Evolutionary conservation across 495 filamentous ascomycete genomes (phyloP).

Genomic region (Rhypophila decipiens): DNA sequence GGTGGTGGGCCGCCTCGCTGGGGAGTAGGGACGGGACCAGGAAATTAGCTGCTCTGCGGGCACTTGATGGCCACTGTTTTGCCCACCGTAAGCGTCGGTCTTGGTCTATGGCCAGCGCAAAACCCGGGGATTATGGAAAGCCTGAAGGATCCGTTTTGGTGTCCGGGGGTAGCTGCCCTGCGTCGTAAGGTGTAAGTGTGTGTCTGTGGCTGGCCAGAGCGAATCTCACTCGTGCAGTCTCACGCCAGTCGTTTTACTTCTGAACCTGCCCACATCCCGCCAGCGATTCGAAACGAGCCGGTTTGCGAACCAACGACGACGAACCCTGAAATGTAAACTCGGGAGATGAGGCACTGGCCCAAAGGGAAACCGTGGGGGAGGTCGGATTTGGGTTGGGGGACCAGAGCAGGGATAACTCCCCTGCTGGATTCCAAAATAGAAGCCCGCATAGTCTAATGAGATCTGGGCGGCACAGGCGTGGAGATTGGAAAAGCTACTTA

Average conservation of each 20-base stretch:
- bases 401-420: not conserved
- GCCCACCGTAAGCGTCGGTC: slow-evolving; percentile 16
- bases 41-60: slow-evolving; percentile 16
- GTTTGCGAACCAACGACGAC: not conserved
- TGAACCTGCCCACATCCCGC: not conserved
- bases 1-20: slow-evolving; percentile 18
- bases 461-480: not conserved
- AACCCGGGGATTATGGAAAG: slow-evolving; percentile 9
- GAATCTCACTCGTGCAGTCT: no score
- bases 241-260: no score
- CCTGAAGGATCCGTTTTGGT: slow-evolving; percentile 7
- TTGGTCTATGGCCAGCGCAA: slow-evolving; percentile 23
- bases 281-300: slow-evolving; percentile 1
- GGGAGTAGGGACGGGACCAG: slow-evolving; percentile 15
- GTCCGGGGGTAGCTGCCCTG: slow-evolving; percentile 5
- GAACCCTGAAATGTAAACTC: slow-evolving; percentile 1
- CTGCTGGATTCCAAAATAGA: not conserved
- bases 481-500: slow-evolving; percentile 3
- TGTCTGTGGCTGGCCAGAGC: no score
- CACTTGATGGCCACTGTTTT: slow-evolving; percentile 6
- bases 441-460: slow-evolving; percentile 10
- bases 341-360: slow-evolving; percentile 6
- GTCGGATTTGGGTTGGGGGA: not conserved
- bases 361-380: not conserved
- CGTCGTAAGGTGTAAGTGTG: no score